These are phyloP conservation scores for Akebia trifoliata DNA, from an alignment of 164 flowering plant genomes.

Conservation along the genomic window DNA sequence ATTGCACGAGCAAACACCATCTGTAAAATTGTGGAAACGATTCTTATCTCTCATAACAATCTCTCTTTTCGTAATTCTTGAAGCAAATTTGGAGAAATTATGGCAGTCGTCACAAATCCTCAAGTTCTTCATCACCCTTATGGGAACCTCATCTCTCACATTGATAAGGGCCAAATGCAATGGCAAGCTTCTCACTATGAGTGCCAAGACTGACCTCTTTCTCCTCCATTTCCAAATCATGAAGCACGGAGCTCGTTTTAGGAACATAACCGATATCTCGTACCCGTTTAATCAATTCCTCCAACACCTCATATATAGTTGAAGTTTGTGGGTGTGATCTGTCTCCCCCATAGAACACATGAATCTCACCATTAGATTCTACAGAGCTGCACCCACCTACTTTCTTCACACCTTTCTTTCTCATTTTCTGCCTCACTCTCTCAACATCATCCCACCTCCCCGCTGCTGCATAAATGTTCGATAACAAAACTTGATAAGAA, in stretches of 20 bases:
- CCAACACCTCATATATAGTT: conserved; percentile 25
- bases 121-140: conserved; percentile 44
- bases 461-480: conserved; percentile 40
- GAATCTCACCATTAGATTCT: conserved; percentile 24
- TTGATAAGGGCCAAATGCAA: conserved; percentile 38
- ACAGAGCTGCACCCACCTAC: conserved; percentile 35
- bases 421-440: conserved; percentile 32
- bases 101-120: conserved; percentile 43
- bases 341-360: conserved; percentile 36
- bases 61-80: conserved; percentile 27
- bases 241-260: conserved; percentile 24
- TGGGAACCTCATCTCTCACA: conserved; percentile 19
- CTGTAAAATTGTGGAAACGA: conserved; percentile 39
- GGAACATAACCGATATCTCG: conserved; percentile 31
- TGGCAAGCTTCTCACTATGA: conserved; percentile 45
- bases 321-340: conserved; percentile 29
- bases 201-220: conserved; percentile 27
- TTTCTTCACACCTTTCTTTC: conserved; percentile 26
- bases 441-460: conserved; percentile 35
- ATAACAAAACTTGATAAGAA: conserved; percentile 35
- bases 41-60: conserved; percentile 39
- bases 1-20: conserved; percentile 39
- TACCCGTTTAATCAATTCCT: conserved; percentile 25
- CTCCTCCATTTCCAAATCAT: conserved; percentile 46
- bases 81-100: conserved; percentile 27